phyloP scores from a whole-genome alignment of 1,284 basidiomycete genomes.

The Cryptococcus sp. region DNA sequence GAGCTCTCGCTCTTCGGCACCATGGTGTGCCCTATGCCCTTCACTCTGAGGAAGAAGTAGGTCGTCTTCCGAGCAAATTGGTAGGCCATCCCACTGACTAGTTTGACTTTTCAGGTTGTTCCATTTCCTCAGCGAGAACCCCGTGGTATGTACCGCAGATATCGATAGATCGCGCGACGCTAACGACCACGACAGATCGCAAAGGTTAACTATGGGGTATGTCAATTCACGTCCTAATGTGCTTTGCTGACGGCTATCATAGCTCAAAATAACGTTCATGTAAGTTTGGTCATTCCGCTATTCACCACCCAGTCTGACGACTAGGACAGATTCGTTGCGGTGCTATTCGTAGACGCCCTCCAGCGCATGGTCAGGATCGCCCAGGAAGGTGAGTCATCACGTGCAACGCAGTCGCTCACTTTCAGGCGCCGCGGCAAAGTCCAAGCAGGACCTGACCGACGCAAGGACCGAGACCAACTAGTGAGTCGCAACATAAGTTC shows the following conservation, averaged over 20 bases:
- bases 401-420: slow-evolving; percentile 38
- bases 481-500: slow-evolving; percentile 50
- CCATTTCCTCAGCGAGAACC: slow-evolving; percentile 55
- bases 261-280: slow-evolving; percentile 93
- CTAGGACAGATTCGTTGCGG: slow-evolving; percentile 71
- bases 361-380: slow-evolving; percentile 90
- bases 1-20: slow-evolving; percentile 49
- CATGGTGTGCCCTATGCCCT: slow-evolving; percentile 54
- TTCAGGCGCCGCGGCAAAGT: slow-evolving; percentile 71
- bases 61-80: too few species aligned
- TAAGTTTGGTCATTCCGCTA: slow-evolving; percentile 51
- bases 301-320: neutral
- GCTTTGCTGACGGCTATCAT: neutral
- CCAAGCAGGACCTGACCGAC: slow-evolving; percentile 63
- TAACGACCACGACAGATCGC: slow-evolving; percentile 46
- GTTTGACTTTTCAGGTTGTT: slow-evolving; percentile 41
- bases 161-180: too few species aligned
- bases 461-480: slow-evolving; percentile 76
- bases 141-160: slow-evolving; percentile 35
- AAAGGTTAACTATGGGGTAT: slow-evolving; percentile 58
- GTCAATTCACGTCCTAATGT: slow-evolving; percentile 8
- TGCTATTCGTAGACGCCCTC: slow-evolving; percentile 72
- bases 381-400: slow-evolving; percentile 44
- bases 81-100: neutral
- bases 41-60: slow-evolving; percentile 51